Evolutionary conservation across 768 basidiomycete species (phyloP), one percentile per base, ranked within the genome.

Genomic region (Lactifluus volemus): DNA sequence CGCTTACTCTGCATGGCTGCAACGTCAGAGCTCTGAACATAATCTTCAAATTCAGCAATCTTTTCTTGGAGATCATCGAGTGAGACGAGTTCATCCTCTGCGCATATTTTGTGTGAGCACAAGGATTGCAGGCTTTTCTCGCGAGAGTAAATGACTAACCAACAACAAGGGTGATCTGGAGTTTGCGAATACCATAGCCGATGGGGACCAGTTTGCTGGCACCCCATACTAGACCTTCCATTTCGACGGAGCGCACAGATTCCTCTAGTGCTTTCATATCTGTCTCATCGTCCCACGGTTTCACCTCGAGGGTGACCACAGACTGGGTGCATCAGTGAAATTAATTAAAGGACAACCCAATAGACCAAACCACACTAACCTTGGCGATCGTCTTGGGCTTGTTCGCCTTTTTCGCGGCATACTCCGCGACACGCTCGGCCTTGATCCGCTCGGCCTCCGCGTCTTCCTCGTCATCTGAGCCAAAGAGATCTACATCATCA

Each of bases 271-370:
- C 89, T 48, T 71, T 81, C 95, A 99, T 95, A 75, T 98, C 92
- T 53, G 97, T 99, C 79, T 97, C 94, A 71, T 98, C 96, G 73
- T 98, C 96, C 96, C 94, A 97, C 44, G 96, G 95, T 77, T 99
- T 99, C 64, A 99, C 94, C 67, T 98, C 96, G 68, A 98, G 77
- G 50, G 96, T 99, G 53, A 99, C 97, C 63, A 99, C 85, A 67
- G 97, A 98, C 93, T 98, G 73, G 61, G 15, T 39, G 29, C 55
- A 55, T n/a, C 25, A 51, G 12, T 32, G 36, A 57, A 58, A 53
- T 48, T 41, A 38, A 64, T 59, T 56, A 53, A 55, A 53, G 51
- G 21, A 44, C 32, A 49, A 21, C 8, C 58, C 8, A 42, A 36
- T 29, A 54, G 57, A 41, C 41, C 49, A 25, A 51, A 12, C 32